A percentile compares a stretch with the other conserved stretches of the same genome.
These are phyloP conservation scores for Begonia fuchsioides DNA, from an alignment of 306 rosid species.

Conservation along the genomic window DNA sequence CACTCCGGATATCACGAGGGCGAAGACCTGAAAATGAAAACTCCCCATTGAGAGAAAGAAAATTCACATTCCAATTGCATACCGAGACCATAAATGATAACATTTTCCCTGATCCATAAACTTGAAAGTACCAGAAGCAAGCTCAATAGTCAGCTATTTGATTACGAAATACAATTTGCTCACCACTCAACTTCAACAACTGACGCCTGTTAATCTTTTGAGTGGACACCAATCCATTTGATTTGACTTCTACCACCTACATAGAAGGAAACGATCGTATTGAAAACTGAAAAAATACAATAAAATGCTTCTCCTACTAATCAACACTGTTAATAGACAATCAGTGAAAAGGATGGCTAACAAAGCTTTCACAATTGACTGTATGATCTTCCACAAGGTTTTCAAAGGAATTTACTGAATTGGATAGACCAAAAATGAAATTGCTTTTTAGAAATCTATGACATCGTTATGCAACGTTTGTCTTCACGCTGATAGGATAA, in stretches of 20 bases:
- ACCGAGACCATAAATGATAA: background rate
- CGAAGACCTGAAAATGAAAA: constrained; percentile 63
- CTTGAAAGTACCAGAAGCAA: too few species aligned
- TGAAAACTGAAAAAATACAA: background rate
- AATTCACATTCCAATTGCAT: background rate
- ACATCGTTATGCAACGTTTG: too few species aligned
- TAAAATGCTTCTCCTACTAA: background rate
- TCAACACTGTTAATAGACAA: background rate
- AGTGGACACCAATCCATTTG: constrained; percentile 49
- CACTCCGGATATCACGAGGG: constrained; percentile 92
- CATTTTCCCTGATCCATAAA: too few species aligned
- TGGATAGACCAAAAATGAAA: too few species aligned
- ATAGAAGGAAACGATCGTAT: constrained; percentile 1
- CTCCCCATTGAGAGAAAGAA: background rate
- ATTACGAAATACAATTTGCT: constrained; percentile 7
- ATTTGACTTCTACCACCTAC: constrained; percentile 82
- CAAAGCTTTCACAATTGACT: too few species aligned
- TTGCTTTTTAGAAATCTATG: too few species aligned
- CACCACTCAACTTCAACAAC: constrained; percentile 80
- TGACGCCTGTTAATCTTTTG: constrained; percentile 88
- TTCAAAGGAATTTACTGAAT: too few species aligned
- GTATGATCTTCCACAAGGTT: too few species aligned
- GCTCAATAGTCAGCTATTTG: too few species aligned
- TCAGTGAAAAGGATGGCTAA: too few species aligned
- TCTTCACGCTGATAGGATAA: too few species aligned